phyloP scores from a whole-genome alignment of 352 stramenopile species.

The Aphanomyces astaci region DNA sequence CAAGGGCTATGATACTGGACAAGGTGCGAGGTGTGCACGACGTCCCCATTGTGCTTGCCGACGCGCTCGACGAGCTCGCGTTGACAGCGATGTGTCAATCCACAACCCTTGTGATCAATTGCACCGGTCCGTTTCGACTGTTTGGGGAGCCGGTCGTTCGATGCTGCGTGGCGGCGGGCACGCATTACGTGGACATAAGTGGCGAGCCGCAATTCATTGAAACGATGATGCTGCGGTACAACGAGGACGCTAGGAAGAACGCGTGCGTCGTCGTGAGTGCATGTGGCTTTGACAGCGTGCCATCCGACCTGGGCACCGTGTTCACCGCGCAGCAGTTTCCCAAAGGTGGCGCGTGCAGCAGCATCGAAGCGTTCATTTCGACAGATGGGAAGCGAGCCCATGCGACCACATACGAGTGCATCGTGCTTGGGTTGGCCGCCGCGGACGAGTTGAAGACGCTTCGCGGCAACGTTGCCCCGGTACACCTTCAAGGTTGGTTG shows the following conservation, averaged over 20 bases:
- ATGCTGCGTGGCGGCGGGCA: not conserved
- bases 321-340: conserved; percentile 16
- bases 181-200: conserved; percentile 22
- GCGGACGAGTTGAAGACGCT: not conserved
- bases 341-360: not conserved
- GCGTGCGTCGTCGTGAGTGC: conserved; percentile 7
- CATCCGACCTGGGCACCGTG: conserved; percentile 15
- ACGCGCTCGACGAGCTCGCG: not conserved
- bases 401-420: conserved; percentile 20
- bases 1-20: not conserved
- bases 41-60: conserved; percentile 2
- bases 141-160: conserved; percentile 18
- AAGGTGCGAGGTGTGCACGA: not conserved
- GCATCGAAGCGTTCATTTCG: conserved; percentile 21
- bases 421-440: conserved; percentile 8
- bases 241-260: conserved; percentile 7
- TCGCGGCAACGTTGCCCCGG: not conserved
- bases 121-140: conserved; percentile 11
- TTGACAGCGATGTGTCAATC: conserved; percentile 10
- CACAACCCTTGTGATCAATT: conserved; percentile 20
- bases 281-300: conserved; percentile 19
- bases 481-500: not conserved
- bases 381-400: conserved; percentile 10
- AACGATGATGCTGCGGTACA: conserved; percentile 16
- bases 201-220: conserved; percentile 23